Conservation (phyloP, 352 stramenopile genomes). For the Pythium diclinum region DNA sequence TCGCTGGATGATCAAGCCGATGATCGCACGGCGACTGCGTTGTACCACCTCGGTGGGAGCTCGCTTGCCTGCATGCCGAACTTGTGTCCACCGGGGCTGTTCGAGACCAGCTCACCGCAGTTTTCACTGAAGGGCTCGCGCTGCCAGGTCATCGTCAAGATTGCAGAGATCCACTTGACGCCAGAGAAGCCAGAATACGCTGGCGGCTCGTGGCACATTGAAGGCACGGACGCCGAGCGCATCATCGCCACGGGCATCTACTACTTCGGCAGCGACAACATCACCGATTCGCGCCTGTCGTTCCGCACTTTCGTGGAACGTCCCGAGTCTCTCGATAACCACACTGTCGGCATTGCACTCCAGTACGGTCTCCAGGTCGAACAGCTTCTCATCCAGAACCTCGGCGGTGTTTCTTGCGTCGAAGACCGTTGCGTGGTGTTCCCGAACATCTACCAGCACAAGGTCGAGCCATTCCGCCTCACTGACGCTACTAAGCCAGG, state of each 20-base stretch:
- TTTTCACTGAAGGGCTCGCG: conserved; percentile 15
- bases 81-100: conserved; percentile 16
- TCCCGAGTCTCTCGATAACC: conserved; percentile 11
- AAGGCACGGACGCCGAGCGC: conserved; percentile 27
- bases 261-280: conserved; percentile 32
- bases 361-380: conserved; percentile 17
- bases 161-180: conserved; percentile 31
- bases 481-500: conserved; percentile 21
- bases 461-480: conserved; percentile 30
- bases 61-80: conserved; percentile 1
- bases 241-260: conserved; percentile 36
- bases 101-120: conserved; percentile 11
- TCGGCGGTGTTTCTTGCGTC: conserved; percentile 24
- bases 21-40: neutral
- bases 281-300: conserved; percentile 24
- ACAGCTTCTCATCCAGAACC: conserved; percentile 13
- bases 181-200: conserved; percentile 26
- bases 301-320: conserved; percentile 25
- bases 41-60: conserved; percentile 10
- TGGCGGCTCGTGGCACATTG: conserved; percentile 27
- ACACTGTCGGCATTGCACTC: conserved; percentile 13
- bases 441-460: conserved; percentile 33
- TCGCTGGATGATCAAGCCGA: conserved; percentile 1
- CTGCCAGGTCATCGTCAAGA: conserved; percentile 34
- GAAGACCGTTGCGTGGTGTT: conserved; percentile 30